Percentiles rank a stretch among this genome's conserved stretches.
phyloP scores from a whole-genome alignment of 306 rosid genomes.

The Cicer pinnatifidum region DNA sequence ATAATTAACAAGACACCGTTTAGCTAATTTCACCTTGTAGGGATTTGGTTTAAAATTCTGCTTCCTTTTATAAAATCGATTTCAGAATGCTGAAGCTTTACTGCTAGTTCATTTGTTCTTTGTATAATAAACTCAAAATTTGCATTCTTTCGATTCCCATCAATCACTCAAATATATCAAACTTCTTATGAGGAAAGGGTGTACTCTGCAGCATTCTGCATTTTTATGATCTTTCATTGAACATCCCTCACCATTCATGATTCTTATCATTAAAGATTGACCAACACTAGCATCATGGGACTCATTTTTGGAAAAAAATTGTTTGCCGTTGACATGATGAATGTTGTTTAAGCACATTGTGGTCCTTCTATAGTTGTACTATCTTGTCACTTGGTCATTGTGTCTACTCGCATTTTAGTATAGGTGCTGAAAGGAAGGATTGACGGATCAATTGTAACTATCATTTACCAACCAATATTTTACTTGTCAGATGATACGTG shows the following conservation, averaged over 20 bases:
- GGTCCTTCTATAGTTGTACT: slow-evolving; percentile 22
- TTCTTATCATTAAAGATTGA: background rate
- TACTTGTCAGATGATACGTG: slow-evolving; percentile 62
- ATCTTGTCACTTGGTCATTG: slow-evolving; percentile 29
- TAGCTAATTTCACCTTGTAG: background rate
- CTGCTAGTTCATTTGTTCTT: background rate
- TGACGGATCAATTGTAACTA: too few relatives aligned
- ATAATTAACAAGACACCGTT: background rate
- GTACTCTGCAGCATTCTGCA: slow-evolving; percentile 16
- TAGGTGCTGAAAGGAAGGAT: slow-evolving; percentile 15
- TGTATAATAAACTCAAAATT: background rate
- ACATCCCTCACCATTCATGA: background rate
- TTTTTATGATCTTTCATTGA: slow-evolving; percentile 21
- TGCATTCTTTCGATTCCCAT: background rate
- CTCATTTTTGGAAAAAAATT: background rate
- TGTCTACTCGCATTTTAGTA: background rate
- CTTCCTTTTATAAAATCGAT: background rate
- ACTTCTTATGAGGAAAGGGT: slow-evolving; percentile 2
- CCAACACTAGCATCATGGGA: background rate
- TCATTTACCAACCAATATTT: background rate
- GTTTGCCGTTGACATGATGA: slow-evolving; percentile 20
- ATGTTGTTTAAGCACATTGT: slow-evolving; percentile 5
- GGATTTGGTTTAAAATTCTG: background rate
- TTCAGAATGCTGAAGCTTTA: background rate
- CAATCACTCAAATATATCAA: background rate